These are phyloP conservation scores for Melampsora americana DNA, from an alignment of 1,284 basidiomycete species.

Conservation along the genomic window DNA sequence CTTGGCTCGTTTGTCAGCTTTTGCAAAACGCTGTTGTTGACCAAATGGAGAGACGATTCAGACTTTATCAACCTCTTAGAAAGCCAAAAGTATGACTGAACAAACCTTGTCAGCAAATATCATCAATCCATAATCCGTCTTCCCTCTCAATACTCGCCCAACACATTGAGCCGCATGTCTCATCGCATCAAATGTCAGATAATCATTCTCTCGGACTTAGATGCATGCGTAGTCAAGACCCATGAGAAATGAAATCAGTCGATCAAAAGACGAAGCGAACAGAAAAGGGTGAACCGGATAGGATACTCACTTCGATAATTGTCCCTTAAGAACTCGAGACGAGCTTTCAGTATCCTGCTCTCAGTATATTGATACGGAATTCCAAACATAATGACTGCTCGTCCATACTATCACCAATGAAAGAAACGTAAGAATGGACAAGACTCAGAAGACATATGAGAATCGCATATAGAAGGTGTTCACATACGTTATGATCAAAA, in stretches of 20 bases:
- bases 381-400: conserved; percentile 99
- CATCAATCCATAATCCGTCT: conserved; percentile 99
- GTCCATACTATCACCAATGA: conserved; percentile 71
- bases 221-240: not conserved
- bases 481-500: conserved; percentile 75
- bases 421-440: not conserved
- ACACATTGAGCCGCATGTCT: conserved; percentile 98
- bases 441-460: not conserved
- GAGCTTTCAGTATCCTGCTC: conserved; percentile 92
- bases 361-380: conserved; percentile 81
- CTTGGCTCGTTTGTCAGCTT: conserved; percentile 94
- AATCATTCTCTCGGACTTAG: conserved; percentile 85
- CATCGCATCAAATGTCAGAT: conserved; percentile 98
- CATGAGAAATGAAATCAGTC: no score
- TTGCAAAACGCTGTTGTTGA: conserved; percentile 77
- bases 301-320: conserved; percentile 70
- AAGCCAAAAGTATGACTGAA: conserved; percentile 13
- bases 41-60: not conserved
- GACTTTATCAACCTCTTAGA: not conserved
- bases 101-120: conserved; percentile 94
- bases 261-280: not conserved
- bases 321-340: conserved; percentile 95
- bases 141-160: conserved; percentile 83
- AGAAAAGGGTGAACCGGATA: not conserved
- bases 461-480: not conserved